Base-by-base conservation (phyloP, 139 green algal species). In the Pleodorina starrii region DNA sequence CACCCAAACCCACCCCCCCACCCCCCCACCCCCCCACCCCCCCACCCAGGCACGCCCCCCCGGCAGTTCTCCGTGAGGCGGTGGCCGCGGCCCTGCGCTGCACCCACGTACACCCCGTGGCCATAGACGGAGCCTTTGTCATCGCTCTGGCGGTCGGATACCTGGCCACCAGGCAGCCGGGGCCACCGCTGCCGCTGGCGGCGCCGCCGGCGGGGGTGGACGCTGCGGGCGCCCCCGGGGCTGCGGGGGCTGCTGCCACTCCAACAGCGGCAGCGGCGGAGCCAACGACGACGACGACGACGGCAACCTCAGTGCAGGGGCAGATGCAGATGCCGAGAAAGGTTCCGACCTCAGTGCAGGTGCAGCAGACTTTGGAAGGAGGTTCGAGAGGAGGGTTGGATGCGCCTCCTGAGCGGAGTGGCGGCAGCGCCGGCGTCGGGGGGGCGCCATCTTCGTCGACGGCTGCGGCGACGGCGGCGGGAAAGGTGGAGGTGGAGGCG, bases 71-170 rank as follows among this genome's bases (percentile, higher is more conserved):
- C 3, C 32, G 84, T 23, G 3, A 48, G 35, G 92, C 90, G 10
- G 88, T 94, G 21, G 3, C 51, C 10, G 40, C 69, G 17, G 90
- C 90, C 1, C 79, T 94, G 42, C 71, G 88, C 68, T 90, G 76
- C 69, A 94, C 90, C 27, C 92, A 94, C 42, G 83, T 90, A 23
- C 90, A 93, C 74, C 92, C 92, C 1, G 19, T 72, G 6, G 92
- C 85, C 6, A 40, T 94, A 11, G 90, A 91, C 29, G 92, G 92
- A 1, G 90, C 92, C 9, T 40, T 91, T 5, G 60, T 84, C 7
- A 63, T 90, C n/a, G 88, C 71, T 0, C 51, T 71, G 63, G 82
- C 82, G 2, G 43, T 88, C 2, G 44, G 66, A 32, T 88, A 80
- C 63, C 66, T 79, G 32, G 32, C 63, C 9, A 51, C 66, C 10